Evolutionary conservation across 2,329 filamentous ascomycete genomes (phyloP).

Genomic region (Aspergillus neotritici): DNA sequence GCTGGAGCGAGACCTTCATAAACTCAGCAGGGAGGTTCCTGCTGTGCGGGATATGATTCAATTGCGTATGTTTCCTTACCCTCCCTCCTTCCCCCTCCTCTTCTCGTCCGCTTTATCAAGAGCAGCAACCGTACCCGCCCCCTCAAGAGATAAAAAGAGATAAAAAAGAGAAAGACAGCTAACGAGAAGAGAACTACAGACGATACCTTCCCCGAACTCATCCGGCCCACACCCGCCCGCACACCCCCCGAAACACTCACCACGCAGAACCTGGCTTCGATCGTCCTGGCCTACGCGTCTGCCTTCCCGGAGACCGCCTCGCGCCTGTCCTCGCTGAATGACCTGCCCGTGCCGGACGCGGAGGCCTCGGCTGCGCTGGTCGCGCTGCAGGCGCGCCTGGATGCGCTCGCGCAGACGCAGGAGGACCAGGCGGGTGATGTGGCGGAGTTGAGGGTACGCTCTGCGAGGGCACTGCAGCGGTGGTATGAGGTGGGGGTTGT

Average conservation of each 20-base stretch:
- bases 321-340: conserved; percentile 44
- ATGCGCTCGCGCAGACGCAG: conserved; percentile 33
- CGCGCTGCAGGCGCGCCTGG: conserved; percentile 39
- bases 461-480: conserved; percentile 50
- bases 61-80: conserved; percentile 30
- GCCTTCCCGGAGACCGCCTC: conserved; percentile 45
- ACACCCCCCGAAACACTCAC: conserved; percentile 33
- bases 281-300: conserved; percentile 42
- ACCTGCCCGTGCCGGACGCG: conserved; percentile 42
- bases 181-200: conserved; percentile 23
- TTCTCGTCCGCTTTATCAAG: neutral
- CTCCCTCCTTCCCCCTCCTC: neutral
- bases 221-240: conserved; percentile 30
- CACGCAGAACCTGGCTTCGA: conserved; percentile 33
- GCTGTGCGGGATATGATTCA: conserved; percentile 39
- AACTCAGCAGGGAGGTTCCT: conserved; percentile 33
- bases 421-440: conserved; percentile 36
- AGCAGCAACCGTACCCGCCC: neutral
- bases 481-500: conserved; percentile 74
- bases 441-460: conserved; percentile 38
- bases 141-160: conserved; percentile 2
- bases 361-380: conserved; percentile 38
- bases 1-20: conserved; percentile 35
- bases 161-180: too few relatives aligned
- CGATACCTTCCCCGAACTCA: conserved; percentile 38